phyloP scores from a whole-genome alignment of 1,284 basidiomycete species.

The Sparassis latifolia region DNA sequence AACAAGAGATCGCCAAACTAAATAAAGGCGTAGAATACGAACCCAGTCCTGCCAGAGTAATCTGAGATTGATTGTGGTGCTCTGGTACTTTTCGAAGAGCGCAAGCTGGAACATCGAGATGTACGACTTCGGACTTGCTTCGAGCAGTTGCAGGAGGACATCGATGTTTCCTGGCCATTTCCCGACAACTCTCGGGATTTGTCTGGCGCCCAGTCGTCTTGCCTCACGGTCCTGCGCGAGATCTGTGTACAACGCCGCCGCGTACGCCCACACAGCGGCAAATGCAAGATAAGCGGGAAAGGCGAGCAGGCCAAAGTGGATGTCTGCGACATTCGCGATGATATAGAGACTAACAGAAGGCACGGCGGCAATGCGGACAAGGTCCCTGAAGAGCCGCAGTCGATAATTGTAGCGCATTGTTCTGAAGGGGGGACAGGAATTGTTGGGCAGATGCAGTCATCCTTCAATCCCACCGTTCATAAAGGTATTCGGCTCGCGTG shows the following conservation, averaged over 20 bases:
- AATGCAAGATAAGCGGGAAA: constrained; percentile 34
- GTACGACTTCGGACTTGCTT: constrained; percentile 50
- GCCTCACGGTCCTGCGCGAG: constrained; percentile 37
- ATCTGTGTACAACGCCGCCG: constrained; percentile 29
- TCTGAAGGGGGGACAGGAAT: too few species aligned
- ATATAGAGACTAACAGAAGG: constrained; percentile 31
- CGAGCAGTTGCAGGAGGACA: constrained; percentile 48
- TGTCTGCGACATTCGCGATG: constrained; percentile 20
- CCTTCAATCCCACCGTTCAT: too few species aligned
- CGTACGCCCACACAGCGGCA: constrained; percentile 33
- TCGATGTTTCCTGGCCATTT: constrained; percentile 73
- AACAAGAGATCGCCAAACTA: too few species aligned
- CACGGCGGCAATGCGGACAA: constrained; percentile 31
- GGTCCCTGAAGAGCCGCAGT: constrained; percentile 27
- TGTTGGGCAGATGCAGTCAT: too few species aligned
- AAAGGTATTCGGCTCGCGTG: too few species aligned
- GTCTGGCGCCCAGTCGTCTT: constrained; percentile 38
- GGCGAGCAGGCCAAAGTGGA: constrained; percentile 26
- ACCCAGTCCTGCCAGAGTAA: constrained; percentile 61
- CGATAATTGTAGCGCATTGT: constrained; percentile 22
- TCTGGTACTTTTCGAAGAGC: constrained; percentile 61
- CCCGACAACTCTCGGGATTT: constrained; percentile 52
- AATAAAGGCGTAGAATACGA: too few species aligned
- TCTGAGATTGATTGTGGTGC: constrained; percentile 59
- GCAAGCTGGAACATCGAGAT: constrained; percentile 54